These are phyloP conservation scores for Spizellomyces punctatus DNA, from an alignment of 192 early-diverging fungal genomes.

Conservation along the genomic window DNA sequence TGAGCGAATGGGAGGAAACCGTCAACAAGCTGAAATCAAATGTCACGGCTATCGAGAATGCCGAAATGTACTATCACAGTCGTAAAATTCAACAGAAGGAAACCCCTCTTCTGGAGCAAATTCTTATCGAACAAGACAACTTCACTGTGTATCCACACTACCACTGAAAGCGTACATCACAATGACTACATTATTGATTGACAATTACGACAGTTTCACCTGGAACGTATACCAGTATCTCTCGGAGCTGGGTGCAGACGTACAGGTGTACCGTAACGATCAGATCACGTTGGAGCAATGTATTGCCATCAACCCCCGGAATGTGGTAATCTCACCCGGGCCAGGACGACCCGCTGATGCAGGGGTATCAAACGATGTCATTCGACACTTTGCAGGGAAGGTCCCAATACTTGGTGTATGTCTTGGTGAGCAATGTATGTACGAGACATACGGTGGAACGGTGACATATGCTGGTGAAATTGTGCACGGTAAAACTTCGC, in stretches of 20 bases:
- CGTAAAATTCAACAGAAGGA: constrained; percentile 20
- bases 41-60: constrained; percentile 81
- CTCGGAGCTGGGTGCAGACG: constrained; percentile 86
- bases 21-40: constrained; percentile 94
- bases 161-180: not conserved
- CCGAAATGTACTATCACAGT: constrained; percentile 61
- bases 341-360: constrained; percentile 94
- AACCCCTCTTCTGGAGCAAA: constrained; percentile 4
- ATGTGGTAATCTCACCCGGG: constrained; percentile 95
- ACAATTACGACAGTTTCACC: constrained; percentile 99
- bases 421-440: constrained; percentile 98
- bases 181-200: constrained; percentile 76
- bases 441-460: constrained; percentile 90
- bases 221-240: constrained; percentile 99
- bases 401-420: constrained; percentile 97
- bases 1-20: constrained; percentile 94
- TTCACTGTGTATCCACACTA: not conserved
- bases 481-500: constrained; percentile 93
- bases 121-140: not conserved
- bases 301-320: constrained; percentile 78
- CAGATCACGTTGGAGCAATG: constrained; percentile 86
- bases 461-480: constrained; percentile 95
- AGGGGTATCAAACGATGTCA: constrained; percentile 87
- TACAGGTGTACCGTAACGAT: constrained; percentile 93
- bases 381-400: constrained; percentile 87